A percentile compares a stretch with the other conserved stretches of the same genome.
Evolutionary conservation across 2,329 filamentous ascomycete species (phyloP).

Genomic region (Elsinoe batatas): DNA sequence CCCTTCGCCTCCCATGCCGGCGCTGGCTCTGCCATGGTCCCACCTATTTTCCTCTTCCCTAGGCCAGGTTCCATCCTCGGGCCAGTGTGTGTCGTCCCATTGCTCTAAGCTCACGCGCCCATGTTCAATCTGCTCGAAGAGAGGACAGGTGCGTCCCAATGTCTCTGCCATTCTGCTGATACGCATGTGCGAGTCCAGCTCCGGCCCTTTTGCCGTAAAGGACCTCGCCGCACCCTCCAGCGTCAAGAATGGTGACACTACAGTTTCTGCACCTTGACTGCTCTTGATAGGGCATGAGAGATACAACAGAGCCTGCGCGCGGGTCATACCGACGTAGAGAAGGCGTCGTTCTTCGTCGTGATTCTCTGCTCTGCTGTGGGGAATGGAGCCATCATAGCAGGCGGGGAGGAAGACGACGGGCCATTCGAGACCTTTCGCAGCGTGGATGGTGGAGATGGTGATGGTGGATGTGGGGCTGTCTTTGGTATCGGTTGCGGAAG

Average conservation of each 20-base stretch:
- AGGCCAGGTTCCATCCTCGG: conserved; percentile 49
- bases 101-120: conserved; percentile 35
- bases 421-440: conserved; percentile 94
- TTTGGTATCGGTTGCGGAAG: conserved; percentile 61
- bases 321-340: conserved; percentile 93
- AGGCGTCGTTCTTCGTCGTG: conserved; percentile 77
- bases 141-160: conserved; percentile 52
- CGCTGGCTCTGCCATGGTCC: conserved; percentile 21
- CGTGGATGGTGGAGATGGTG: conserved; percentile 92
- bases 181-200: conserved; percentile 48
- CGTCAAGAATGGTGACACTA: conserved; percentile 63
- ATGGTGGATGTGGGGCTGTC: conserved; percentile 40
- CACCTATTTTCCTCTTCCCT: conserved; percentile 28
- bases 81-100: conserved; percentile 59
- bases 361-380: conserved; percentile 78
- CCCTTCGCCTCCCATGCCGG: not conserved
- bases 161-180: conserved; percentile 63
- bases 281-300: conserved; percentile 68
- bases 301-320: conserved; percentile 77
- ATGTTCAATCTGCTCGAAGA: conserved; percentile 45
- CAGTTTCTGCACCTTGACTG: conserved; percentile 52
- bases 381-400: conserved; percentile 81
- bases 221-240: conserved; percentile 41
- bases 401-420: conserved; percentile 88
- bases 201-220: conserved; percentile 57